Evolutionary conservation across 768 basidiomycete genomes (phyloP), one percentile per base, ranked within the genome.

Genomic region (Steccherinum ochraceum): DNA sequence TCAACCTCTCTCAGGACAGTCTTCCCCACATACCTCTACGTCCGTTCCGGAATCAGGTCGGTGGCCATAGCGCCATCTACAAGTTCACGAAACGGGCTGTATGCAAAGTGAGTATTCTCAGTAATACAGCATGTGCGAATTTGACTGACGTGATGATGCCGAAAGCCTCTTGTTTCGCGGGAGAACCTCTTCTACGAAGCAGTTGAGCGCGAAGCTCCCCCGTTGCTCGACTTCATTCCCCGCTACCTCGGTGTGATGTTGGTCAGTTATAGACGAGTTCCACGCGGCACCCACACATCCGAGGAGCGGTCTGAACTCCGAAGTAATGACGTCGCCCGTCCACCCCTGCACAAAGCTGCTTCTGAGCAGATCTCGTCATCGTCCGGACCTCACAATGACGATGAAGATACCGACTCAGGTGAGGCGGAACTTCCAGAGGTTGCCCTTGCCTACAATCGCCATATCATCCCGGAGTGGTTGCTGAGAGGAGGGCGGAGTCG

Each of bases 131-230:
- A n/a, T n/a, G n/a, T 69, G 71, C 47, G 21, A 49, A 55, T 56
- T 58, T 23, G 44, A 4, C 24, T 48, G 12, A 49, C 40, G 30
- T 27, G 30, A 35, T 16, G 30, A 7, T 18, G 24, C 40, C n/a
- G 13, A 4, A 67, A 98, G 94, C 95, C 95, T 13, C 81, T 99
- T 5, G 93, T 96, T 24, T 93, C 91, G 3, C 83, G 94, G 51
- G 96, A 99, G 70, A 99, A 99, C 63, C 74, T 96, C 44, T 97
- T 99, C 64, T 99, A 99, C 64, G 96, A 99, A 65, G 82, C 93
- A 1, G 93, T 98, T 25, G 96, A 99, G 65, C 80, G 85, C 23
- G 90, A 93, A 61, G 90, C 91, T 0, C 95, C 96, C 0, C 93
- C 91, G 3, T 76, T 99, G 7, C 77, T 98, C 3, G 86, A 80